Conservation (phyloP, 208 protist genomes). For the Acanthamoeba lenticulata region DNA sequence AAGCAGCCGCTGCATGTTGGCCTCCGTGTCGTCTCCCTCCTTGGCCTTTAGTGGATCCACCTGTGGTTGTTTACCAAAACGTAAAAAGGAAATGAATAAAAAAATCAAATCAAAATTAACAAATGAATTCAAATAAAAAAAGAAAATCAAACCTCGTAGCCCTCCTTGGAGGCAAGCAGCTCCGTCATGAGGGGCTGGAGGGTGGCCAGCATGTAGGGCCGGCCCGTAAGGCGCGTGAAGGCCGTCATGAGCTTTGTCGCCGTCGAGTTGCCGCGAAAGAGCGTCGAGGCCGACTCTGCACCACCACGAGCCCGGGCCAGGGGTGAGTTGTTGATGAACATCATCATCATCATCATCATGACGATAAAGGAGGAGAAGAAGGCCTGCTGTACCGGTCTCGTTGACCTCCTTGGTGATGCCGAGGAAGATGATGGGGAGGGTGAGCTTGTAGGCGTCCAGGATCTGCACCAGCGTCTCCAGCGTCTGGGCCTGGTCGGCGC, state of each 20-base stretch:
- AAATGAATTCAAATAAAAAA: background rate
- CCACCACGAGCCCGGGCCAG: background rate
- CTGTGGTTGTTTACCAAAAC: background rate
- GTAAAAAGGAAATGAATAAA: background rate
- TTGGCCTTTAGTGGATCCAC: background rate
- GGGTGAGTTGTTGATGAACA: background rate
- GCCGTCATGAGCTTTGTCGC: conserved; percentile 80
- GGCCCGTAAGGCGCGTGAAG: conserved; percentile 72
- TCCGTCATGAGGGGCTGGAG: conserved; percentile 73
- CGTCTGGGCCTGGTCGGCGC: background rate
- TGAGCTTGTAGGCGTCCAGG: conserved; percentile 75
- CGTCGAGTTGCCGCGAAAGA: conserved; percentile 79
- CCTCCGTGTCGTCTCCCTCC: background rate
- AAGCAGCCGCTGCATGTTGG: conserved; percentile 26
- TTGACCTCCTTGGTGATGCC: conserved; percentile 73
- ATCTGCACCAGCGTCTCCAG: conserved; percentile 67
- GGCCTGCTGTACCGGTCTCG: conserved; percentile 11
- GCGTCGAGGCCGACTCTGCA: conserved; percentile 60
- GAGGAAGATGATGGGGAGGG: conserved; percentile 74
- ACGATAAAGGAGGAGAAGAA: background rate
- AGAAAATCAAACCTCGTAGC: conserved; percentile 57
- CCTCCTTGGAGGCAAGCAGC: conserved; percentile 54
- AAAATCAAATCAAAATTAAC: background rate
- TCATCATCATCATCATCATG: too few relatives aligned
- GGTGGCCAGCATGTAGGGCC: conserved; percentile 66